Evolutionary conservation across 805 yeast genomes (phyloP).

Genomic region (Candida tallmaniae): DNA sequence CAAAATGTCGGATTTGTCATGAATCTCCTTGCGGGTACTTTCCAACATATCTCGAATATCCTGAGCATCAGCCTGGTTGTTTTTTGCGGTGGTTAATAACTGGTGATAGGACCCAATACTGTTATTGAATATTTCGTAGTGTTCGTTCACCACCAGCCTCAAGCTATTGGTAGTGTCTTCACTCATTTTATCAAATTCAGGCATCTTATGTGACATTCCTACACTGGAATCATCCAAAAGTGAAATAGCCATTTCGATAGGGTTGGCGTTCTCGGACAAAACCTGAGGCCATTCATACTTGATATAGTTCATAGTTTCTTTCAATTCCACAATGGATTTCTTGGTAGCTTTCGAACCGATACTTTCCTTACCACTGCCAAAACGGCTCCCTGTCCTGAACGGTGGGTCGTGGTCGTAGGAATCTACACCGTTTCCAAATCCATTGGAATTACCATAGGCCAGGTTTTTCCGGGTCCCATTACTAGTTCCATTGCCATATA

Average conservation of each 20-base stretch:
- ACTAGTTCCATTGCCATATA: neutral
- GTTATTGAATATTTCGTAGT: conserved; percentile 79
- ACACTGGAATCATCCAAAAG: conserved; percentile 83
- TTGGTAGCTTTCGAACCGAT: conserved; percentile 9
- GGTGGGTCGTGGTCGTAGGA: too few relatives aligned
- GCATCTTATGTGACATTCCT: conserved; percentile 74
- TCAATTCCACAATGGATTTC: conserved; percentile 30
- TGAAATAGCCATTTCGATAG: conserved; percentile 79
- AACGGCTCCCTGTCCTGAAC: too few relatives aligned
- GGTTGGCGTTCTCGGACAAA: conserved; percentile 53
- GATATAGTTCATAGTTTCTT: conserved; percentile 31
- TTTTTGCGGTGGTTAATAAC: conserved; percentile 57
- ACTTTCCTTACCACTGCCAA: conserved; percentile 3
- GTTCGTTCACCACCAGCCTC: conserved; percentile 69
- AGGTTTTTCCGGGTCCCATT: neutral
- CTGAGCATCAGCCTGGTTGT: conserved; percentile 57
- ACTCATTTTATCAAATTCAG: conserved; percentile 62
- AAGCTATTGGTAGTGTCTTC: conserved; percentile 53
- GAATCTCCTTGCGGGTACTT: conserved; percentile 46
- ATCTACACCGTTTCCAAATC: too few relatives aligned
- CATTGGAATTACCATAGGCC: neutral
- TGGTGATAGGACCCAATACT: conserved; percentile 80
- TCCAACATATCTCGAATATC: conserved; percentile 46
- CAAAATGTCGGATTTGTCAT: conserved; percentile 51
- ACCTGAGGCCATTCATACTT: conserved; percentile 42